Evolutionary conservation across 805 yeast species (phyloP), one percentile per base, ranked within the genome.

Genomic region (Saccharomycodes ludwigii): DNA sequence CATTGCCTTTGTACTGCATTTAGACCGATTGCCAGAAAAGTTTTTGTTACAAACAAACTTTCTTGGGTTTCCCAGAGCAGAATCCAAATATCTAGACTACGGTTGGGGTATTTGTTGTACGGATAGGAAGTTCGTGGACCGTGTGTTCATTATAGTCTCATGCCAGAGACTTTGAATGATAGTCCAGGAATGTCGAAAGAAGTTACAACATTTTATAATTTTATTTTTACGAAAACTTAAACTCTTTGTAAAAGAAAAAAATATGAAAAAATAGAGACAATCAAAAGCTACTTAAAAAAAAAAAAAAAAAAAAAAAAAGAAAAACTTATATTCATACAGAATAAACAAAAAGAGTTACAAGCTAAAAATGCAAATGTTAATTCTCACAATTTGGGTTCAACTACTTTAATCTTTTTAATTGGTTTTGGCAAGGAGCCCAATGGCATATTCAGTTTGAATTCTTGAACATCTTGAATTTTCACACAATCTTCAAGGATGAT

Each of bases 361-460:
- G n/a, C n/a, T n/a, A n/a, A n/a, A n/a, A n/a, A n/a, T n/a, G n/a
- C n/a, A n/a, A n/a, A n/a, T n/a, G n/a, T n/a, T n/a, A n/a, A n/a
- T n/a, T n/a, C 12, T 29, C 34, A 43, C 13, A 41, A 21, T 24
- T 37, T 41, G 20, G 42, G 42, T 2, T 32, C 29, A 21, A 28
- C 27, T 8, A 42, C 32, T n/a, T 47, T 48, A 18, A 57, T 40
- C 6, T 47, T 49, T 33, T 55, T 53, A 24, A 52, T 35, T 5
- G 93, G 84, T 30, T 48, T 52, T 7, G 91, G 81, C n/a, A 74
- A 66, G 1, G 71, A 69, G 1, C 85, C 77, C 31, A 71, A 46
- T 27, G 58, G 59, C 40, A 72, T 52, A 3, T 52, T 48, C 13
- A 71, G 53, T 51, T 77, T 78, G 64, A 82, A 80, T 18, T 54